phyloP scores from a whole-genome alignment of 2,329 filamentous ascomycete genomes.

The Colletotrichum sp. region DNA sequence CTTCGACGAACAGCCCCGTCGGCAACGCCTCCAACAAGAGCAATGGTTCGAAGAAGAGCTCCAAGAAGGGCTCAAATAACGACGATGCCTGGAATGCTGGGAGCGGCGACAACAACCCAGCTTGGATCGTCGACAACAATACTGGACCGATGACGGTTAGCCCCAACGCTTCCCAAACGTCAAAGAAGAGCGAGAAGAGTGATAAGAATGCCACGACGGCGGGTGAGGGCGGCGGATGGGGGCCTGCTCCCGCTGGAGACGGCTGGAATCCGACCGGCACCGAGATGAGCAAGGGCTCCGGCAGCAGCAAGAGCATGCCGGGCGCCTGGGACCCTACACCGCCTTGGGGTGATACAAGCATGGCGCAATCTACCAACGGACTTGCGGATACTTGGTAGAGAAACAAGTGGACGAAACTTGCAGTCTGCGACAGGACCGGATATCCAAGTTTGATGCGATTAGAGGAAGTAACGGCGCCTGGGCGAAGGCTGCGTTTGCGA shows the following conservation, averaged over 20 bases:
- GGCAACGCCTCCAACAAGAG: slow-evolving; percentile 3
- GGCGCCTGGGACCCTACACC: slow-evolving; percentile 12
- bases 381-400: slow-evolving; percentile 7
- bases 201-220: not conserved
- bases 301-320: slow-evolving; percentile 22
- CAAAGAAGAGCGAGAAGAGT: slow-evolving; percentile 5
- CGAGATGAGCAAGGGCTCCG: slow-evolving; percentile 10
- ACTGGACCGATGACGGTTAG: slow-evolving; percentile 6
- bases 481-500: not conserved
- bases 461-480: not conserved
- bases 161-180: slow-evolving; percentile 1
- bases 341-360: slow-evolving; percentile 13
- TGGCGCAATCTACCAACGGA: slow-evolving; percentile 14
- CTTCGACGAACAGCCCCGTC: slow-evolving; percentile 9
- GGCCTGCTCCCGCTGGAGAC: not conserved
- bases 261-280: slow-evolving; percentile 7
- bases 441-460: not conserved
- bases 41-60: slow-evolving; percentile 3
- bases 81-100: not conserved
- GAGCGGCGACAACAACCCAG: slow-evolving; percentile 4
- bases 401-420: not conserved
- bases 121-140: slow-evolving; percentile 5
- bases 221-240: slow-evolving; percentile 9
- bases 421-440: not conserved
- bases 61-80: not conserved